Percentiles rank a stretch among this genome's conserved stretches.
These are phyloP conservation scores for Rubroshorea leprosula DNA, from an alignment of 345 rosid genomes.

Conservation along the genomic window DNA sequence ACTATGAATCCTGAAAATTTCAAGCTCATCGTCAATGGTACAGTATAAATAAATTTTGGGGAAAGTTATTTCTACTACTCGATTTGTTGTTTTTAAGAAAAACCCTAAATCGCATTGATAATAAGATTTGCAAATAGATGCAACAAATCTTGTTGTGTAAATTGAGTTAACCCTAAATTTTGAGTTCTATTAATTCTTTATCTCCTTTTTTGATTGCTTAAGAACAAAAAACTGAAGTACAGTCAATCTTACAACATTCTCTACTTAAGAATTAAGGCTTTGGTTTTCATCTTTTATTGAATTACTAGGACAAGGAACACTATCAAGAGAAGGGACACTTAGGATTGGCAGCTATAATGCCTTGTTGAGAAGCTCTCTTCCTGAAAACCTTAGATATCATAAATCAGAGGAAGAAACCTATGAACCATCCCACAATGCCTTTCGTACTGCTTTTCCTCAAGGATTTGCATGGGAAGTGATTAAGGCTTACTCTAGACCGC, in stretches of 20 bases:
- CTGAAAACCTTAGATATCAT: constrained; percentile 46
- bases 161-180: too few species aligned
- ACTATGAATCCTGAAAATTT: constrained; percentile 60
- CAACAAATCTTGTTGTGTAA: too few species aligned
- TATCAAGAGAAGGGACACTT: constrained; percentile 59
- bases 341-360: constrained; percentile 65
- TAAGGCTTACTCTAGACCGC: constrained; percentile 63
- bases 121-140: too few species aligned
- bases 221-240: too few species aligned
- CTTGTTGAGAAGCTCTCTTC: constrained; percentile 45
- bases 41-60: too few species aligned
- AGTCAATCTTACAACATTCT: too few species aligned
- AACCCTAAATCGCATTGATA: too few species aligned
- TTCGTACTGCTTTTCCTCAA: constrained; percentile 53
- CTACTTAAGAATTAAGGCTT: too few species aligned
- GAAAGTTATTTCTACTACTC: too few species aligned
- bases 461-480: constrained; percentile 83
- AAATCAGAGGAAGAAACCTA: constrained; percentile 65
- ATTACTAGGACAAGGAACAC: constrained; percentile 46
- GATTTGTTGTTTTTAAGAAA: too few species aligned
- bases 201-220: too few species aligned
- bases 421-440: constrained; percentile 62
- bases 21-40: constrained; percentile 72
- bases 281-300: background rate
- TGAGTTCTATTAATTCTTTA: too few species aligned